Base-by-base conservation (phyloP, 495 filamentous ascomycete genomes). In the Lepidopterella palustris region DNA sequence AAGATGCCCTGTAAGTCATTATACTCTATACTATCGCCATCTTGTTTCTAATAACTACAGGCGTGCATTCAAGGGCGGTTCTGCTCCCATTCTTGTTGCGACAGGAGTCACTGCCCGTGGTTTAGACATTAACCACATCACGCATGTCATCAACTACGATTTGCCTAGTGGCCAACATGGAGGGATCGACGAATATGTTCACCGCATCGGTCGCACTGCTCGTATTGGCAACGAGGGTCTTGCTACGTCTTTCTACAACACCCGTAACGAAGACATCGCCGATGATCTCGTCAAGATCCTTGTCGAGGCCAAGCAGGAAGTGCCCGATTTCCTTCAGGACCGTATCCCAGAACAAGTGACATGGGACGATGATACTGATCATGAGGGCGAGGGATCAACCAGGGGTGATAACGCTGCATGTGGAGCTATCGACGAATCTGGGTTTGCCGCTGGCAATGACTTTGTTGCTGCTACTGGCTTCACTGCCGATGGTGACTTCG, bases 181-280 rank as follows among this genome's bases (percentile, higher is more conserved):
- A n/a, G 93, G 92, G 3, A 97, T 97, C 47, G 81, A 88, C 52
- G 93, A 97, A 66, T 97, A 98, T 66, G 81, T 87, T 56, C 93
- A 98, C 66, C 88, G 93, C 35, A 98, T 97, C 71, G 92, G 93
- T 50, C 91, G 93, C 57, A 98, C 93, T 62, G 93, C 88, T 48
- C 89, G 93, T 53, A 97, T 97, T 69, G 93, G 93, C 5, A 88
- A 96, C 51, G 79, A 80, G 48, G 93, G 93, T 18, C 73, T 90
- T 13, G 91, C 93, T 0, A 90, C 88, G 0, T 92, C 92, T 0
- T 96, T 98, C 74, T 97, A 87, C 77, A 89, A 84, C 65, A 80
- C 84, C 0, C 71, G 77, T 0, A 87, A 97, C 59, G 77, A 80
- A 49, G 81, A 84, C 6, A 71, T 97, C 25, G 91, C 82, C 0